Base-by-base conservation (phyloP, 2,329 filamentous ascomycete species). In the Trematosphaeria pertusa region DNA sequence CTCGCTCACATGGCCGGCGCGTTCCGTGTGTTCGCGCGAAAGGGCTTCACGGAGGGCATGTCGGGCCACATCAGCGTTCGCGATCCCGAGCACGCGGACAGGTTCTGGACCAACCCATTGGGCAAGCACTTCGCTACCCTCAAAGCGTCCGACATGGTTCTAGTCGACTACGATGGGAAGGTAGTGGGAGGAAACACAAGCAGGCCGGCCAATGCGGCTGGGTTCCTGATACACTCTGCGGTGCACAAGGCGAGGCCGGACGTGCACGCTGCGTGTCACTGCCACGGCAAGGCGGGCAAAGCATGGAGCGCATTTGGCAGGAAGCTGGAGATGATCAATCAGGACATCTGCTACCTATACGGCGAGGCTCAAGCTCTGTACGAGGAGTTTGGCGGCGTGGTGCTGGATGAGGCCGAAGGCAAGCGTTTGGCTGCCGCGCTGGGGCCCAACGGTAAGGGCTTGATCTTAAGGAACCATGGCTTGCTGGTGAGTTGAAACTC, bases 401-500 rank as follows among this genome's bases (percentile, higher is more conserved):
- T 87, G 0, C 76, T 87, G 22, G 79, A 74, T 1, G 76, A 76
- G n/a, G 82, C 82, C 45, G 87, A 91, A 65, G 87, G 87, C 1
- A 72, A 79, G 56, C 76, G 80, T 32, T 83, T 91, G 52, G 87
- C 87, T 2, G 74, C 73, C 9, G 81, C 86, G 0, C 74, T 91
- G 1, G 87, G 87, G 0, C 68, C 75, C 0, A 81, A 81, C 56
- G 87, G 79, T 17, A 82, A 81, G 65, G 86, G 79, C 1, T 78
- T 83, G 52, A 84, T 90, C 36, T 72, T 90, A 39, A 76, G 86
- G 54, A 91, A 90, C 65, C 87, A 91, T 69, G 88, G 88, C 0
- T 72, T 91, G 26, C 70, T 91, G 39, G 67, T 69, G 48, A 24
- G 59, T 43, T 5, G 36, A 21, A 28, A 17, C 22, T 17, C 3